phyloP scores from a whole-genome alignment of 23 red algal species.

The Chondrus crispus region DNA sequence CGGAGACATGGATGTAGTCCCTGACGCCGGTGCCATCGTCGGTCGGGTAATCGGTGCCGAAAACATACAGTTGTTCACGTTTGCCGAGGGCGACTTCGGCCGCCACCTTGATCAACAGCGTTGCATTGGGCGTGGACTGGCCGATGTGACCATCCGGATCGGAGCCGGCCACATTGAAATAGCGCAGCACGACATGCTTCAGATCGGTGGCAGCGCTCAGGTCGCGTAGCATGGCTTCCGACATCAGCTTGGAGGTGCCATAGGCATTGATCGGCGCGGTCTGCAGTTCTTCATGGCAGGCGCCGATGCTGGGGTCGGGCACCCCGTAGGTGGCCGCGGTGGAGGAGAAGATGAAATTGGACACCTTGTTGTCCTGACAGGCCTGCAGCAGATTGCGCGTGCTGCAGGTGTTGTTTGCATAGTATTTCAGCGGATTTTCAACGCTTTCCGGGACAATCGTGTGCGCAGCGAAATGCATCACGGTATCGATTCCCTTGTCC shows the following conservation, averaged over 20 bases:
- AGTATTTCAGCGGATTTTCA: neutral
- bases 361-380: neutral
- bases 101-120: neutral
- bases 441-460: constrained; percentile 66
- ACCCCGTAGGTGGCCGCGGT: neutral
- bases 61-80: neutral
- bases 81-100: neutral
- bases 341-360: neutral
- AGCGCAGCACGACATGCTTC: neutral
- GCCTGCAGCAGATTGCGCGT: neutral
- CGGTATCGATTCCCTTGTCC: constrained; percentile 85
- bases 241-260: neutral
- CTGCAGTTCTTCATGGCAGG: neutral
- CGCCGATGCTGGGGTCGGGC: neutral
- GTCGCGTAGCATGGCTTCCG: neutral
- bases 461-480: constrained; percentile 96
- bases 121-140: neutral
- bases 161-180: neutral
- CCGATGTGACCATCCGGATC: neutral
- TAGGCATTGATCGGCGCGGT: neutral
- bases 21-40: neutral
- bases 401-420: neutral
- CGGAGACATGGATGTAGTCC: neutral
- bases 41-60: neutral
- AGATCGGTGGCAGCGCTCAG: neutral